These are phyloP conservation scores for Acacia concinna DNA, from an alignment of 331 rosid genomes.

Conservation along the genomic window DNA sequence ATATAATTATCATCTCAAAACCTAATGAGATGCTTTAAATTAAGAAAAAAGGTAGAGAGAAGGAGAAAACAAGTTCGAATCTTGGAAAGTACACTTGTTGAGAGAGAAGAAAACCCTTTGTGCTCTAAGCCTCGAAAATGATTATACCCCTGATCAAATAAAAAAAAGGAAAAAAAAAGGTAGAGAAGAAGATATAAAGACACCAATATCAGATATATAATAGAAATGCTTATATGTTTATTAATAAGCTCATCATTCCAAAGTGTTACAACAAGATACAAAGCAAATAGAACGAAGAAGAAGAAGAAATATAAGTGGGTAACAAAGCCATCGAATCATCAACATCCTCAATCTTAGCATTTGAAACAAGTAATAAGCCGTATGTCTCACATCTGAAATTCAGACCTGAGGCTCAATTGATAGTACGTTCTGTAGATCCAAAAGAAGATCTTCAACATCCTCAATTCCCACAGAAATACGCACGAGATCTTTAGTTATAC, in stretches of 20 bases:
- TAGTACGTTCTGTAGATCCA: constrained; percentile 73
- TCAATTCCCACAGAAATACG: background rate
- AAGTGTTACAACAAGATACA: background rate
- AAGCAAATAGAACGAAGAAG: background rate
- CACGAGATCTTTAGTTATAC: background rate
- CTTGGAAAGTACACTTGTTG: no score
- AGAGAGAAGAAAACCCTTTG: no score
- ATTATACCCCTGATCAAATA: no score
- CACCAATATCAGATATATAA: background rate
- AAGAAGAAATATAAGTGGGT: background rate
- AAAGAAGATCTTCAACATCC: constrained; percentile 57
- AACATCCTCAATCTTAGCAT: background rate
- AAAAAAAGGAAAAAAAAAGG: no score
- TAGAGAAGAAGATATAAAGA: no score
- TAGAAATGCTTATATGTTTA: background rate
- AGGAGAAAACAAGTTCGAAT: no score
- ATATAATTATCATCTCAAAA: no score
- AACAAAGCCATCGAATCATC: background rate
- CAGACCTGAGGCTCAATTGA: constrained; percentile 55
- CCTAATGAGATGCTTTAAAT: no score
- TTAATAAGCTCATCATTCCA: background rate
- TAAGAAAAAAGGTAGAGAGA: no score
- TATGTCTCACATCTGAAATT: background rate
- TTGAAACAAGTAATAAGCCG: background rate
- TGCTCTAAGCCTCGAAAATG: no score